Evolutionary conservation across 2,329 filamentous ascomycete species (phyloP).

Genomic region (Cadophora luteo-olivacea): DNA sequence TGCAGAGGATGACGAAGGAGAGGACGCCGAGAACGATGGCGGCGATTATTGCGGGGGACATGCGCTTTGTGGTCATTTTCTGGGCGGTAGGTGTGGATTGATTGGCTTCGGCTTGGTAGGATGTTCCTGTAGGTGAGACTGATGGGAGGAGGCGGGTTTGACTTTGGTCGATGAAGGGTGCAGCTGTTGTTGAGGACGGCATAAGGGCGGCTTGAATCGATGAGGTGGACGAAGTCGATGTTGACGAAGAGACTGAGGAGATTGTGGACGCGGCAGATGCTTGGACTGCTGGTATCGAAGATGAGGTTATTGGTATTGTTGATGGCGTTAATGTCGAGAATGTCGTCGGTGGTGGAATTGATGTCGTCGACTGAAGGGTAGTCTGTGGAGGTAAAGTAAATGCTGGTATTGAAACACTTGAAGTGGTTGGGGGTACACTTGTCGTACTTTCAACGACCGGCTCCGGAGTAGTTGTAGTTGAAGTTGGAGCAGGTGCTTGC

Average conservation of each 20-base stretch:
- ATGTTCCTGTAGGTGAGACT: neutral
- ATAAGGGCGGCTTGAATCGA: neutral
- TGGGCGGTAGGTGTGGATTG: neutral
- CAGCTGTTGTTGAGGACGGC: neutral
- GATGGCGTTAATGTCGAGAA: neutral
- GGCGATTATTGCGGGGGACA: neutral
- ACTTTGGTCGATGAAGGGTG: neutral
- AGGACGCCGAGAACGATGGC: slow-evolving; percentile 5
- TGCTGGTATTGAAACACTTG: neutral
- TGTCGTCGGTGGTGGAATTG: neutral
- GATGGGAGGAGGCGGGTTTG: neutral
- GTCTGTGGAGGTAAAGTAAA: neutral
- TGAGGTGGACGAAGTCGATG: neutral
- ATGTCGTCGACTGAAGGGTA: neutral
- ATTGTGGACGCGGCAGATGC: neutral
- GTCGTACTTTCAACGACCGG: neutral
- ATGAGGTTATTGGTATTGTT: neutral
- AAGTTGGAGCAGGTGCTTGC: neutral
- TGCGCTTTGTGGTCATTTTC: neutral
- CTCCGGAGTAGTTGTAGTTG: neutral
- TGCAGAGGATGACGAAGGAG: slow-evolving; percentile 1
- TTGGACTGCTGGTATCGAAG: neutral
- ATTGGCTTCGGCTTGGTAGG: slow-evolving; percentile 9
- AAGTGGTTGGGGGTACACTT: neutral
- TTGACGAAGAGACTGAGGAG: neutral